phyloP scores from a whole-genome alignment of 2,329 filamentous ascomycete genomes.

The Penicillium polonicum region DNA sequence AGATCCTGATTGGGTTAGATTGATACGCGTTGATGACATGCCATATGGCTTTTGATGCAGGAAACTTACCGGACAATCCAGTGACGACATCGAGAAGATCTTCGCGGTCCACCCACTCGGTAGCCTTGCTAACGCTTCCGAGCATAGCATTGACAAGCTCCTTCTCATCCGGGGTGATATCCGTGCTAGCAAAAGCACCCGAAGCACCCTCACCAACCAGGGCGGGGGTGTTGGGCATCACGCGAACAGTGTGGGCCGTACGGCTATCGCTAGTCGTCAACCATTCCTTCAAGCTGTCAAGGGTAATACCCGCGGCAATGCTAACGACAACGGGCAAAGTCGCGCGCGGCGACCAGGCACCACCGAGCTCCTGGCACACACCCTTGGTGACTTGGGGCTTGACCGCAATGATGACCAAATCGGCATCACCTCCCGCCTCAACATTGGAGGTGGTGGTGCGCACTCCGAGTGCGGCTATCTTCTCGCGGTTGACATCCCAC shows the following conservation, averaged over 20 bases:
- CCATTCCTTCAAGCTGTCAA: constrained; percentile 33
- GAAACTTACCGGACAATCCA: constrained; percentile 33
- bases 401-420: constrained; percentile 36
- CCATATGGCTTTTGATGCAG: neutral
- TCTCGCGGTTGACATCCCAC: constrained; percentile 37
- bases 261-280: constrained; percentile 27
- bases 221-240: constrained; percentile 39
- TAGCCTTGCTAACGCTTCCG: constrained; percentile 34
- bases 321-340: constrained; percentile 34
- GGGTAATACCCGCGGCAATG: constrained; percentile 37
- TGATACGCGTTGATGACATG: neutral
- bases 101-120: constrained; percentile 37
- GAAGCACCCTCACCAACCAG: constrained; percentile 36
- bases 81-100: constrained; percentile 39
- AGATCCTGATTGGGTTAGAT: constrained; percentile 27
- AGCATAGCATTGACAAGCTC: constrained; percentile 32
- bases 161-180: constrained; percentile 31
- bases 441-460: constrained; percentile 33
- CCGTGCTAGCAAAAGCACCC: constrained; percentile 28
- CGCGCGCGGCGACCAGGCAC: constrained; percentile 26
- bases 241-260: constrained; percentile 32
- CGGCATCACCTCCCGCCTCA: constrained; percentile 28
- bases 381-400: constrained; percentile 36
- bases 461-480: constrained; percentile 33
- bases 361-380: constrained; percentile 35